phyloP scores from a whole-genome alignment of 2,329 filamentous ascomycete species.

The Elsinoe fawcettii region DNA sequence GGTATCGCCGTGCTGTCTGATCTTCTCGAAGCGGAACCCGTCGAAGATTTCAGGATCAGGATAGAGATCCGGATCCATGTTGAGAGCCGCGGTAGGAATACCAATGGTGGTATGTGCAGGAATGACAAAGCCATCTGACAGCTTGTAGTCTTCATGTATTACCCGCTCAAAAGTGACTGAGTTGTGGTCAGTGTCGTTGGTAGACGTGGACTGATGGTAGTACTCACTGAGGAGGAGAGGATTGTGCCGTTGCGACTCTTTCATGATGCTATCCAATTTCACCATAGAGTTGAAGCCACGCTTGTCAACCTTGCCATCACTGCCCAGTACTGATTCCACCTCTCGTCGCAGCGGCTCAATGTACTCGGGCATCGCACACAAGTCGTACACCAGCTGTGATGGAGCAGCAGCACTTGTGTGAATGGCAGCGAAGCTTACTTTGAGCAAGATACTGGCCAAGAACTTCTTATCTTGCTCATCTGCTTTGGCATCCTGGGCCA shows the following conservation, averaged over 20 bases:
- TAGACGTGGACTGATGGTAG: neutral
- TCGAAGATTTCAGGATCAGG: conserved; percentile 5
- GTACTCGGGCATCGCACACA: conserved; percentile 21
- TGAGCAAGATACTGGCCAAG: conserved; percentile 25
- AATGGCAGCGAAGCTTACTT: conserved; percentile 26
- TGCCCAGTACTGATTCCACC: conserved; percentile 24
- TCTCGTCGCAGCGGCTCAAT: conserved; percentile 31
- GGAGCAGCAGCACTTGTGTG: conserved; percentile 26
- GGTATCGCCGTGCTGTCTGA: neutral
- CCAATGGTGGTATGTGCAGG: conserved; percentile 5
- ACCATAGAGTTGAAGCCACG: conserved; percentile 31
- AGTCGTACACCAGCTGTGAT: conserved; percentile 26
- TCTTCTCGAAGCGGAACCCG: conserved; percentile 13
- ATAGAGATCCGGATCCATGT: conserved; percentile 11
- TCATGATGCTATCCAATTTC: conserved; percentile 37
- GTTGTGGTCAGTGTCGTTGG: neutral
- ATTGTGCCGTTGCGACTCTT: conserved; percentile 37
- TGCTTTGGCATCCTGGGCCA: conserved; percentile 21
- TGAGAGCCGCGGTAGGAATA: conserved; percentile 3
- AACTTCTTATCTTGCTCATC: conserved; percentile 21
- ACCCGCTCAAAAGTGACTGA: conserved; percentile 10
- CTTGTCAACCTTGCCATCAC: conserved; percentile 28
- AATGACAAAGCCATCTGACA: conserved; percentile 10
- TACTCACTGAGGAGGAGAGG: conserved; percentile 7
- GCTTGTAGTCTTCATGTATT: neutral